A percentile compares a stretch with the other conserved stretches of the same genome.
These are phyloP conservation scores for Chlorokybus atmophyticus DNA, from an alignment of 139 green algal genomes.

Conservation along the genomic window DNA sequence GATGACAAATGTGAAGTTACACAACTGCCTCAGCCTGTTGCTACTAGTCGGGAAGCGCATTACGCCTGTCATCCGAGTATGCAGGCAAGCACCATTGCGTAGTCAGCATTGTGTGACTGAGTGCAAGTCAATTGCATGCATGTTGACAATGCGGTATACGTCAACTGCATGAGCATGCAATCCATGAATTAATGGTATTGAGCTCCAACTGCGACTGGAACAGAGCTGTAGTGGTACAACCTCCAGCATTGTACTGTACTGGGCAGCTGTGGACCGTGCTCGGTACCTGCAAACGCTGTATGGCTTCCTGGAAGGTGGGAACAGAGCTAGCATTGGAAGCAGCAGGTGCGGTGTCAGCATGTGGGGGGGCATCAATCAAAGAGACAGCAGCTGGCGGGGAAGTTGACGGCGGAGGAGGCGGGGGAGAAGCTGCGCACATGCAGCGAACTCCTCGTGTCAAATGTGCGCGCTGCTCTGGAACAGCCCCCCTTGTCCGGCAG, in stretches of 20 bases:
- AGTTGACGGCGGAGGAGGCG: no score
- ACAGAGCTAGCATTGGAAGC: no score
- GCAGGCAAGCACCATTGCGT: neutral
- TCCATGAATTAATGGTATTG: neutral
- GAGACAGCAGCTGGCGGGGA: no score
- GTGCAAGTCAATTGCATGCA: neutral
- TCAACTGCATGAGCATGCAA: neutral
- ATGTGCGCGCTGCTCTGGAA: no score
- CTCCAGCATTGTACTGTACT: neutral
- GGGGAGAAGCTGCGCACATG: no score
- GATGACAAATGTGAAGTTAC: no score
- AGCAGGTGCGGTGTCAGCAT: no score
- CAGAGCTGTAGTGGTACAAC: neutral
- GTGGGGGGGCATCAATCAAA: no score
- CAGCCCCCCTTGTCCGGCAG: no score
- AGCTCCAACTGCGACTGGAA: neutral
- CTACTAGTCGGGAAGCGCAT: neutral
- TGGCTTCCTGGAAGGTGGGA: conserved; percentile 88
- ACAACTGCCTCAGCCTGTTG: neutral
- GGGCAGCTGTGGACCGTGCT: neutral
- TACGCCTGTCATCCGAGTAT: neutral
- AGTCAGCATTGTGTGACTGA: neutral
- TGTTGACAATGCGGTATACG: neutral
- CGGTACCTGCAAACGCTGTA: conserved; percentile 36
- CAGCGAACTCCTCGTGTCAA: no score